phyloP scores from a whole-genome alignment of 2,329 filamentous ascomycete species.

The Curvularia hawaiiensis region DNA sequence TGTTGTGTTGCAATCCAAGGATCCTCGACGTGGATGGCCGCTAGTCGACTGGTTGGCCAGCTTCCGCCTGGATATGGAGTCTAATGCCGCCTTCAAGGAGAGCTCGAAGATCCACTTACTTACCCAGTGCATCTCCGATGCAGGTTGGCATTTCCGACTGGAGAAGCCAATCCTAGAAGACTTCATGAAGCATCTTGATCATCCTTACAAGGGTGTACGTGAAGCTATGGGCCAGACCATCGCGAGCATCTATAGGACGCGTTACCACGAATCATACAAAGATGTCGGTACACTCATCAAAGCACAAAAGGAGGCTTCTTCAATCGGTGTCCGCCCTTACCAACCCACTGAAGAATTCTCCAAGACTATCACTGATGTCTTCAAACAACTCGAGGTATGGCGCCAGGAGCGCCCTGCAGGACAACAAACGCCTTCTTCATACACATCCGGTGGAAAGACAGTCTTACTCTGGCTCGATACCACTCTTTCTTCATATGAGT shows the following conservation, averaged over 20 bases:
- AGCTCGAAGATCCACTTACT: constrained; percentile 93
- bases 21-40: constrained; percentile 85
- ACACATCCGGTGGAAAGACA: constrained; percentile 96
- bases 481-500: constrained; percentile 89
- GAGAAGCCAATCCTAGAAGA: constrained; percentile 87
- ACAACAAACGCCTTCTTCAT: constrained; percentile 90
- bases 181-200: constrained; percentile 89
- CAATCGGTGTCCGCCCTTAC: constrained; percentile 85
- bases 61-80: constrained; percentile 91
- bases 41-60: constrained; percentile 80
- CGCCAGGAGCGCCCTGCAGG: constrained; percentile 81
- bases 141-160: constrained; percentile 94
- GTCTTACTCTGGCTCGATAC: constrained; percentile 94
- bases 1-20: constrained; percentile 83
- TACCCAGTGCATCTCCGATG: constrained; percentile 83
- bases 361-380: constrained; percentile 73
- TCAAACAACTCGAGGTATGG: constrained; percentile 83
- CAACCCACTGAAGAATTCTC: constrained; percentile 75
- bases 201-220: constrained; percentile 96
- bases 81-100: constrained; percentile 98
- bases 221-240: constrained; percentile 93
- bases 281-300: constrained; percentile 77
- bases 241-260: constrained; percentile 84
- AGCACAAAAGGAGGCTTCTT: constrained; percentile 77
- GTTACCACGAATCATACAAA: constrained; percentile 92